These are phyloP conservation scores for Penicillium soppii DNA, from an alignment of 495 filamentous ascomycete species.

Conservation along the genomic window DNA sequence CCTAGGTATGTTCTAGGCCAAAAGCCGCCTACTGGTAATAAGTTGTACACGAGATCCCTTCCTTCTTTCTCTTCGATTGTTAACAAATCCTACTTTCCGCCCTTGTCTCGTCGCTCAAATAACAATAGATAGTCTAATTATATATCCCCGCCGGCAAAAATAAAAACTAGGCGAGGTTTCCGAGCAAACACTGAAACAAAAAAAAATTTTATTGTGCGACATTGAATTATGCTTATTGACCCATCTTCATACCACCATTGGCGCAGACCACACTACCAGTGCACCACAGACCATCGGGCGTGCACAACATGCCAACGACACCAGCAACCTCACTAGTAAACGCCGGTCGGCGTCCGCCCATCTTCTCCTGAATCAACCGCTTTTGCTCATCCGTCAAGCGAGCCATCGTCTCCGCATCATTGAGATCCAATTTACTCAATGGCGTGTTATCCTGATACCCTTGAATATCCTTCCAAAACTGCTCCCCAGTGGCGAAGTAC, in stretches of 20 bases:
- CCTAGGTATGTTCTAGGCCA: too few relatives aligned
- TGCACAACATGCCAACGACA: conserved; percentile 80
- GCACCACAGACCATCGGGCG: conserved; percentile 69
- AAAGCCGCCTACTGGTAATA: too few relatives aligned
- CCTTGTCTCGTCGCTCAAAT: too few relatives aligned
- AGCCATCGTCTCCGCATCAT: conserved; percentile 40
- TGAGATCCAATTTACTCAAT: conserved; percentile 46
- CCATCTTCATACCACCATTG: conserved; percentile 73
- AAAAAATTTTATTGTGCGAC: too few relatives aligned
- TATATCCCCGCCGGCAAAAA: too few relatives aligned
- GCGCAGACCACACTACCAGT: conserved; percentile 85
- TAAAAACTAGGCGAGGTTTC: too few relatives aligned
- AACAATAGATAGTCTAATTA: too few relatives aligned
- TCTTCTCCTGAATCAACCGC: conserved; percentile 55
- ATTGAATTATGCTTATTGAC: conserved; percentile 2
- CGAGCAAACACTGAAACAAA: too few relatives aligned
- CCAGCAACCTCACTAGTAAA: conserved; percentile 79
- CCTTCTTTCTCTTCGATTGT: too few relatives aligned
- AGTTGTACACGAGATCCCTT: too few relatives aligned
- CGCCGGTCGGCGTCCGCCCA: conserved; percentile 66
- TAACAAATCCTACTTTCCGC: too few relatives aligned
- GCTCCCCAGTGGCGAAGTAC: conserved; percentile 55
- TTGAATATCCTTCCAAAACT: conserved; percentile 55
- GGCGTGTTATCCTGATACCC: conserved; percentile 70
- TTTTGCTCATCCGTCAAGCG: conserved; percentile 61